Conservation (phyloP, 192 early-diverging fungal species). For the Podila minutissima region DNA sequence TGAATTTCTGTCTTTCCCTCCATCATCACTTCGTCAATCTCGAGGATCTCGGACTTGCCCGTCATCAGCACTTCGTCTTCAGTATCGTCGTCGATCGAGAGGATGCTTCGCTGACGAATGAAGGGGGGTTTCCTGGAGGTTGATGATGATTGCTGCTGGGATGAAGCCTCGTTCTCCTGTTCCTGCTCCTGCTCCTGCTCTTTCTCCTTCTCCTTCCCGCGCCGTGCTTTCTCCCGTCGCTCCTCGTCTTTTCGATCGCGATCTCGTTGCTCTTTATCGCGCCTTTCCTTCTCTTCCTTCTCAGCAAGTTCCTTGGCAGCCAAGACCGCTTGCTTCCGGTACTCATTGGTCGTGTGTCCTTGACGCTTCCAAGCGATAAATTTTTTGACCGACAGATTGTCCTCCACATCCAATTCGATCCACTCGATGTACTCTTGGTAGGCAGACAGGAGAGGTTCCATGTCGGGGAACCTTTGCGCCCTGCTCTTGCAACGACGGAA, state of each 20-base stretch:
- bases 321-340: slow-evolving; percentile 6
- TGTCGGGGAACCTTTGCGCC: background rate
- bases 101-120: no score
- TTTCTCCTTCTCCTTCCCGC: background rate
- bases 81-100: background rate
- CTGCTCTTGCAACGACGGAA: background rate
- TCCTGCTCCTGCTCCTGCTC: no score
- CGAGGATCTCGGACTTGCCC: slow-evolving; percentile 10
- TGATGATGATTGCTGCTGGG: no score
- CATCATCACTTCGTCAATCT: background rate
- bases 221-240: background rate
- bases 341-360: slow-evolving; percentile 19
- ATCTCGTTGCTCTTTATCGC: background rate
- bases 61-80: background rate
- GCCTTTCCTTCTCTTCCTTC: slow-evolving; percentile 1
- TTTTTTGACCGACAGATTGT: slow-evolving; percentile 1
- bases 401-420: slow-evolving; percentile 29
- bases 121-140: no score
- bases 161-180: no score
- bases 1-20: background rate
- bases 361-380: slow-evolving; percentile 33
- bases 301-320: slow-evolving; percentile 1
- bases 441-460: slow-evolving; percentile 10
- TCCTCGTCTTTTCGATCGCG: background rate
- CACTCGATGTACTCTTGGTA: slow-evolving; percentile 49